phyloP scores from a whole-genome alignment of 768 basidiomycete genomes.

The Glaciozyma antarctica region DNA sequence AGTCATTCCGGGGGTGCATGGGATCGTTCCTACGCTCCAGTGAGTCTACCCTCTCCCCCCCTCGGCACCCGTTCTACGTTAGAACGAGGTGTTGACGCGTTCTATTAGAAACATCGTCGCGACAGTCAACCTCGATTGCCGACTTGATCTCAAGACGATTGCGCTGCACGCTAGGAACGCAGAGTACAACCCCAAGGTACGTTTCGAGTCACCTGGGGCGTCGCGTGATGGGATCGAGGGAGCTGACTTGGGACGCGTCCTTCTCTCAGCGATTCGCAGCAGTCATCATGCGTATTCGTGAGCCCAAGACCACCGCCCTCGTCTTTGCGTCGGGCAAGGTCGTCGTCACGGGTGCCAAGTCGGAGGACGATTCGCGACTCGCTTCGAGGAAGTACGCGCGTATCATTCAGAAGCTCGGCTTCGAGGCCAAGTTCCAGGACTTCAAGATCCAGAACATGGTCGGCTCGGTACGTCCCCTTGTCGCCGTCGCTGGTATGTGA shows the following conservation, averaged over 20 bases:
- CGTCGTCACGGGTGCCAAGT: constrained; percentile 99
- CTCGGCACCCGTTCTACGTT: background rate
- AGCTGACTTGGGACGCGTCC: constrained; percentile 43
- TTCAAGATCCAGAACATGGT: constrained; percentile 99
- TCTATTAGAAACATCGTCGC: constrained; percentile 72
- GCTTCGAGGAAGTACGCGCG: constrained; percentile 98
- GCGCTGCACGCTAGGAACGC: constrained; percentile 96
- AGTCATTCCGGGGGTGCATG: constrained; percentile 47
- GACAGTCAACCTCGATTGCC: constrained; percentile 93
- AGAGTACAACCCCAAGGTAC: constrained; percentile 99
- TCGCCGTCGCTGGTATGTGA: background rate
- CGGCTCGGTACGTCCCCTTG: constrained; percentile 47
- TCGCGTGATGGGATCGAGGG: constrained; percentile 30
- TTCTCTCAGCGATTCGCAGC: constrained; percentile 95
- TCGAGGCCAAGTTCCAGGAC: constrained; percentile 97
- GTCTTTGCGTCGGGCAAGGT: constrained; percentile 99
- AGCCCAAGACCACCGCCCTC: constrained; percentile 97
- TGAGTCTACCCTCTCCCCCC: constrained; percentile 37
- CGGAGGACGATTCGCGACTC: constrained; percentile 90
- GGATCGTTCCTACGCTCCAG: constrained; percentile 97
- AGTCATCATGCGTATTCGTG: constrained; percentile 99
- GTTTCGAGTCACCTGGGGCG: constrained; percentile 33
- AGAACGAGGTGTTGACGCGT: constrained; percentile 3
- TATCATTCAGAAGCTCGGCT: constrained; percentile 98
- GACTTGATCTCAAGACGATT: constrained; percentile 95